A percentile compares a stretch with the other conserved stretches of the same genome.
These are phyloP conservation scores for Hippophae tibetana DNA, from an alignment of 306 rosid species.

Conservation along the genomic window DNA sequence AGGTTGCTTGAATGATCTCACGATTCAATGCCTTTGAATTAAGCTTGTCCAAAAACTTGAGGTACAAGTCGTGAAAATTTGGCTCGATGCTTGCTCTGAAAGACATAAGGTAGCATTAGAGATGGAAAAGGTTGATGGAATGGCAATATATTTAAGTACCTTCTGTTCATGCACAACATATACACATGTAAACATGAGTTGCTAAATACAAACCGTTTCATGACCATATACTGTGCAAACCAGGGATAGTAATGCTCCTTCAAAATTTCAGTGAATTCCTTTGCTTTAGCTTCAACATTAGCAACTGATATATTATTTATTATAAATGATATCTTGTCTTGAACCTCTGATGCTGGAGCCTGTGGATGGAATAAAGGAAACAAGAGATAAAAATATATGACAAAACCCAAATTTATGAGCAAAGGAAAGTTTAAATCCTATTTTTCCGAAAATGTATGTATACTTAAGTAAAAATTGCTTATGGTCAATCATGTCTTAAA, in stretches of 20 bases:
- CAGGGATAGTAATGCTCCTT: slow-evolving; percentile 86
- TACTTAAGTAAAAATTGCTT: no score
- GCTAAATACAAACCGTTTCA: slow-evolving; percentile 64
- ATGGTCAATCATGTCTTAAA: no score
- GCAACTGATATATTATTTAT: slow-evolving; percentile 71
- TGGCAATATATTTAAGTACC: neutral
- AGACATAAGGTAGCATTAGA: neutral
- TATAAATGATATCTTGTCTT: slow-evolving; percentile 91
- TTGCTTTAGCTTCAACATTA: slow-evolving; percentile 72
- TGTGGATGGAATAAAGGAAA: slow-evolving; percentile 19
- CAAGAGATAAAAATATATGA: neutral
- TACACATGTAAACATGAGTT: neutral
- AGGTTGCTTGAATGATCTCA: slow-evolving; percentile 81
- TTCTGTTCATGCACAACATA: neutral
- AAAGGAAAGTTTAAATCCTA: neutral
- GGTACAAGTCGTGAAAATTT: slow-evolving; percentile 88
- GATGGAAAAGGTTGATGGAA: neutral
- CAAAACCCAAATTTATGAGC: neutral
- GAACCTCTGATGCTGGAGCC: slow-evolving; percentile 96
- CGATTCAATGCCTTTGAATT: slow-evolving; percentile 71
- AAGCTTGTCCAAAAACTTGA: slow-evolving; percentile 82
- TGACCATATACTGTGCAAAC: slow-evolving; percentile 99
- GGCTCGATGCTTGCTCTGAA: slow-evolving; percentile 98
- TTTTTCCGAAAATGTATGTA: no score
- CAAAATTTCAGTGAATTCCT: slow-evolving; percentile 60